Percentiles rank a stretch among this genome's conserved stretches.
Evolutionary conservation across 345 rosid species (phyloP).

Genomic region (Eucalyptus sideroxylon): DNA sequence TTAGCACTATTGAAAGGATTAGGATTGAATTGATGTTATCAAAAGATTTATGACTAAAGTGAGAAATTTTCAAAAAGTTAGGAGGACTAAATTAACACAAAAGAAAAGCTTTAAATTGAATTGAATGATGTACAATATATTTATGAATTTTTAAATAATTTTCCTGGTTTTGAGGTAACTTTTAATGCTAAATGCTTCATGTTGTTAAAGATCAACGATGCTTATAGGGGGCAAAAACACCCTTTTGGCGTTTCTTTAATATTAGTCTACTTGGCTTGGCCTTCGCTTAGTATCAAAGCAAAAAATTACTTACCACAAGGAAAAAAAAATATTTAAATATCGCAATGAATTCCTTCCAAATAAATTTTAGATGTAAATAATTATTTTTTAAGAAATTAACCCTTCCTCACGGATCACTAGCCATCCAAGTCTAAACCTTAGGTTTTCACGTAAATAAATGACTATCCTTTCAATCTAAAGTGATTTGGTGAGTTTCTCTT

Average conservation of each 20-base stretch:
- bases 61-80: too few species aligned
- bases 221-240: too few species aligned
- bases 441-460: not conserved
- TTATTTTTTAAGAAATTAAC: not conserved
- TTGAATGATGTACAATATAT: too few species aligned
- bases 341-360: not conserved
- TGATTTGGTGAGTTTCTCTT: not conserved
- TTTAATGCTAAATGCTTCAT: too few species aligned
- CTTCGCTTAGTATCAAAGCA: not conserved
- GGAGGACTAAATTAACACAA: too few species aligned
- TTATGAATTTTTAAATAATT: too few species aligned
- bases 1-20: accelerated
- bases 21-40: not conserved
- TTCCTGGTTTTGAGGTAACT: too few species aligned
- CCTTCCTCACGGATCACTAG: not conserved
- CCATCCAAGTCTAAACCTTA: not conserved
- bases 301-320: not conserved
- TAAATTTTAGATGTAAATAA: not conserved
- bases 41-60: too few species aligned
- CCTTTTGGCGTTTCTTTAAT: not conserved
- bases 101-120: too few species aligned
- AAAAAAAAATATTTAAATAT: not conserved
- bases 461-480: not conserved
- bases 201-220: too few species aligned
- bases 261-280: not conserved